A percentile compares a stretch with the other conserved stretches of the same genome.
phyloP scores from a whole-genome alignment of 2,329 filamentous ascomycete genomes.

The Nemania diffusa region DNA sequence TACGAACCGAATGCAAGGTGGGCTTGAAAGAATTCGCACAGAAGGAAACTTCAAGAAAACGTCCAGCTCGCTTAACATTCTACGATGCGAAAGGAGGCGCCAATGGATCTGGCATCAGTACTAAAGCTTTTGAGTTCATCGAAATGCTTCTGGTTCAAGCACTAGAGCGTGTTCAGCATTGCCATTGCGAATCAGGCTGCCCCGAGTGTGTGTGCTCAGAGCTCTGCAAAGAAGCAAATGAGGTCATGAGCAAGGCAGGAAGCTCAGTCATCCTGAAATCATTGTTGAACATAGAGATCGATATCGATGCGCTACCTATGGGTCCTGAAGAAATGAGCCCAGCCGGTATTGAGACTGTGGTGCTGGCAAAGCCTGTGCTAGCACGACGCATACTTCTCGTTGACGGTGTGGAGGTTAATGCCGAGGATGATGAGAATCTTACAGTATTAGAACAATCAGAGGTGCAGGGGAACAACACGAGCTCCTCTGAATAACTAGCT shows the following conservation, averaged over 20 bases:
- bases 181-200: conserved; percentile 82
- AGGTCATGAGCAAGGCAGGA: conserved; percentile 93
- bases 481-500: neutral
- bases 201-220: conserved; percentile 90
- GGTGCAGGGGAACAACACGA: neutral
- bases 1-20: conserved; percentile 93
- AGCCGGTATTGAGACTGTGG: conserved; percentile 82
- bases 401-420: conserved; percentile 43
- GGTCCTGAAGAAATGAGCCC: conserved; percentile 78
- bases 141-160: conserved; percentile 82
- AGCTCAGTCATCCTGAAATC: conserved; percentile 82
- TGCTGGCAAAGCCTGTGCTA: conserved; percentile 75
- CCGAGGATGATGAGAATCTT: conserved; percentile 38
- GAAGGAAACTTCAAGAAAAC: conserved; percentile 75
- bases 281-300: conserved; percentile 79
- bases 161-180: conserved; percentile 78
- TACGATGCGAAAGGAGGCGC: conserved; percentile 94
- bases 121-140: conserved; percentile 93
- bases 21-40: conserved; percentile 87
- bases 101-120: conserved; percentile 84
- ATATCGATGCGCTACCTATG: conserved; percentile 86
- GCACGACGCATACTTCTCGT: conserved; percentile 45
- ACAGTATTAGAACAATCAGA: neutral
- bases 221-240: conserved; percentile 84
- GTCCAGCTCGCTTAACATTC: conserved; percentile 89